These are phyloP conservation scores for Heliocybe sulcata DNA, from an alignment of 1,284 basidiomycete species.

Conservation along the genomic window DNA sequence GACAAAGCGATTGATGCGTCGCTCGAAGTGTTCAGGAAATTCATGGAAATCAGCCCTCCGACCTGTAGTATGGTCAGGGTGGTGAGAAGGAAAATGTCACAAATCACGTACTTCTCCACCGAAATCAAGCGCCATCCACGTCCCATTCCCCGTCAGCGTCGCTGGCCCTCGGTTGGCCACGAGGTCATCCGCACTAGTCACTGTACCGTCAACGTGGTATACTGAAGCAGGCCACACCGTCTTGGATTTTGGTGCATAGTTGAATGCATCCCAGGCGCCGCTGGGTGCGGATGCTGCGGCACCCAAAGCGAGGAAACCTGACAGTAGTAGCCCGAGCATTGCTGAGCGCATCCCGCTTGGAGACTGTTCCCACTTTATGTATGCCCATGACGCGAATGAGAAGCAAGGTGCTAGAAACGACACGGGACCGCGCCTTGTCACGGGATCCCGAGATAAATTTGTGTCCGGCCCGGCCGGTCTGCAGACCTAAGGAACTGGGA, in stretches of 20 bases:
- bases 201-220: constrained; percentile 23
- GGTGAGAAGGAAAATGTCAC: constrained; percentile 1
- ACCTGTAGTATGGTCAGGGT: constrained; percentile 21
- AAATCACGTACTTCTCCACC: constrained; percentile 30
- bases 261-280: constrained; percentile 42
- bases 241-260: constrained; percentile 33
- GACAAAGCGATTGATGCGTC: constrained; percentile 33
- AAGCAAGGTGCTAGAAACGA: not conserved
- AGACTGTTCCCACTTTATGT: not conserved
- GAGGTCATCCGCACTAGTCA: constrained; percentile 24
- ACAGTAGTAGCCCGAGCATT: not conserved
- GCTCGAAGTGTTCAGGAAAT: constrained; percentile 22
- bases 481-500: too few species aligned
- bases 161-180: constrained; percentile 18
- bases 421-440: not conserved
- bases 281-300: constrained; percentile 21
- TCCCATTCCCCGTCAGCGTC: constrained; percentile 27
- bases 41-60: constrained; percentile 36
- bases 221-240: constrained; percentile 30
- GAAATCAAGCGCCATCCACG: constrained; percentile 39
- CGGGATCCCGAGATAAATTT: not conserved
- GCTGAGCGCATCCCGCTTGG: not conserved
- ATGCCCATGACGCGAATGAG: not conserved
- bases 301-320: not conserved
- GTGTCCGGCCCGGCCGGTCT: not conserved